Percentiles rank a stretch among this genome's conserved stretches.
Conservation (phyloP, 2,329 filamentous ascomycete genomes). For the Rutstroemia sp. region DNA sequence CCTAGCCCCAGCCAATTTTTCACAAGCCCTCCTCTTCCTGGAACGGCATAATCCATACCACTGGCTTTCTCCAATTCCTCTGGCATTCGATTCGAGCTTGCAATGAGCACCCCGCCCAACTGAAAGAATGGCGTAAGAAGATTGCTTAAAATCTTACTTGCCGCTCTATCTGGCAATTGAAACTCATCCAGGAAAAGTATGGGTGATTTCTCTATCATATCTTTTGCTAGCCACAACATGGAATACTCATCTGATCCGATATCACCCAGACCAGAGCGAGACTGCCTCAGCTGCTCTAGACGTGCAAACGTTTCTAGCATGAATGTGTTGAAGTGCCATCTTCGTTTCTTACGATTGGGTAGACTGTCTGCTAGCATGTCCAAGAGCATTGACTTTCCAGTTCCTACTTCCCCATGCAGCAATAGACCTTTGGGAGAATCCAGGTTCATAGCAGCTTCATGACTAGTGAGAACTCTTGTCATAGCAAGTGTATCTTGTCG, state of each 20-base stretch:
- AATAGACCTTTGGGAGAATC: constrained; percentile 69
- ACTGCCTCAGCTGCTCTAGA: constrained; percentile 54
- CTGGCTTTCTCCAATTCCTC: constrained; percentile 72
- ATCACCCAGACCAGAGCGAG: constrained; percentile 10
- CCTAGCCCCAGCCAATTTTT: constrained; percentile 40
- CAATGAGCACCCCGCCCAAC: constrained; percentile 70
- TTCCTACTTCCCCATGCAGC: constrained; percentile 75
- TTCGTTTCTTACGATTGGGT: constrained; percentile 62
- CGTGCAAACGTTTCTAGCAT: constrained; percentile 73
- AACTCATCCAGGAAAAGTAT: constrained; percentile 80
- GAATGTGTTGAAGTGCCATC: constrained; percentile 82
- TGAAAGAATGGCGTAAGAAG: constrained; percentile 77
- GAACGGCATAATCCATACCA: constrained; percentile 56
- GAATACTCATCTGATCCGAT: constrained; percentile 19
- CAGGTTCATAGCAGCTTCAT: constrained; percentile 64
- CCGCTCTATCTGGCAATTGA: constrained; percentile 70
- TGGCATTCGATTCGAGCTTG: constrained; percentile 77
- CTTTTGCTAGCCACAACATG: constrained; percentile 65
- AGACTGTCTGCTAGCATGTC: constrained; percentile 74
- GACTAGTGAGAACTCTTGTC: constrained; percentile 58
- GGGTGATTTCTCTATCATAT: constrained; percentile 66
- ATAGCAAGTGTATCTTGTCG: constrained; percentile 54
- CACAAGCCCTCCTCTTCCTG: constrained; percentile 45
- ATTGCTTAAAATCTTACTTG: constrained; percentile 72
- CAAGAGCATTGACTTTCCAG: constrained; percentile 79